phyloP scores from a whole-genome alignment of 2,329 filamentous ascomycete genomes.

The Trichoderma sp. region DNA sequence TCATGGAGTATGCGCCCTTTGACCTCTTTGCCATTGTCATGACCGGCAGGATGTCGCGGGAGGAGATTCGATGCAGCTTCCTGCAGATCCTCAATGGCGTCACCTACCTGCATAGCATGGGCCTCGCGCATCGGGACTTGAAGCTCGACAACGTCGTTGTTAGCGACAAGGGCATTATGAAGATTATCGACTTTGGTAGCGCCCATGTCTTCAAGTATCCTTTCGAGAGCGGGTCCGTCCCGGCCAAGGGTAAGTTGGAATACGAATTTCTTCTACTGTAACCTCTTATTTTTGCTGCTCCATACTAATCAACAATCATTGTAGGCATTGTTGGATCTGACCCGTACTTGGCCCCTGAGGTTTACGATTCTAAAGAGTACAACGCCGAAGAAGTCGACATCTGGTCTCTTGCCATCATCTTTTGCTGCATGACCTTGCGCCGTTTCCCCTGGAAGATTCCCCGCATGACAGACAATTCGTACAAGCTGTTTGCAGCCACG shows the following conservation, averaged over 20 bases:
- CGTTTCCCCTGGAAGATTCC: constrained; percentile 98
- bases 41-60: constrained; percentile 94
- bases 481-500: constrained; percentile 84
- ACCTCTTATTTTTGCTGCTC: neutral
- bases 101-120: constrained; percentile 92
- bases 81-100: constrained; percentile 94
- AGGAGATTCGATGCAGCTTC: constrained; percentile 89
- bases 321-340: constrained; percentile 75
- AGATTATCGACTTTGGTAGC: constrained; percentile 98
- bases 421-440: constrained; percentile 95
- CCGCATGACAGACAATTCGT: constrained; percentile 88
- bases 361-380: constrained; percentile 91
- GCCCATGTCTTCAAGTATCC: constrained; percentile 97
- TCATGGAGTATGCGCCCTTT: constrained; percentile 97
- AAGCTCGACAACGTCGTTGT: constrained; percentile 99
- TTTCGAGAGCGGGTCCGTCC: constrained; percentile 71
- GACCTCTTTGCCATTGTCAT: constrained; percentile 98
- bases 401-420: constrained; percentile 98
- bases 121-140: constrained; percentile 88
- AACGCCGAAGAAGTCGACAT: constrained; percentile 93
- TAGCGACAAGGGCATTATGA: constrained; percentile 96
- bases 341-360: constrained; percentile 94
- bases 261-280: neutral
- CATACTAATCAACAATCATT: constrained; percentile 25
- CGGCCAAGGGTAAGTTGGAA: constrained; percentile 40